Base-by-base conservation (phyloP, 148 eudicot species). In the Fallopia convolvulus region DNA sequence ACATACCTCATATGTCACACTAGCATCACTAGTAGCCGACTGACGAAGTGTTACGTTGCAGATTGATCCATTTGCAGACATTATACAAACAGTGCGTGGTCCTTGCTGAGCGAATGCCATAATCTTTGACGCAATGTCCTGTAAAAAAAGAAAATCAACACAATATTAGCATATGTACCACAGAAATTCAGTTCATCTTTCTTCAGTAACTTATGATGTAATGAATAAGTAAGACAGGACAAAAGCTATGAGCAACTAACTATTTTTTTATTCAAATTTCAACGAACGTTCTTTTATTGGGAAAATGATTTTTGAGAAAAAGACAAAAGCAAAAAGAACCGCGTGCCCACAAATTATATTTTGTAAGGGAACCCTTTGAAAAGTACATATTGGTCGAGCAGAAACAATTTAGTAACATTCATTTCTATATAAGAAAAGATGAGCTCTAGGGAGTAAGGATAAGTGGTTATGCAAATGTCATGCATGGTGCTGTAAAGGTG, bases 51-150 rank as follows among this genome's bases (percentile, higher is more conserved):
- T 84, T 10, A 87, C 89, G 70, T 81, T 84, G 78, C 79, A 74
- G 74, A 87, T 75, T 77, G 84, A 83, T 75, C 89, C 89, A 83
- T 81, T 84, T 75, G 89, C 89, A 65, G 87, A 81, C n/a, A 87
- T 82, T 70, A 87, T 79, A 82, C 87, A 87, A 74, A 87, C 87
- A 11, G 89, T 87, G 9, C 89, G 87, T 41, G 85, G 89, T 55
- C 89, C 89, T 81, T 84, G 83, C 68, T 83, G 86, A 6, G 89
- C 79, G 52, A 87, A 87, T 15, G 84, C 89, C 80, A 76, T 78
- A 9, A 87, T 79, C 72, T 84, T 87, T 40, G 84, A 76, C 23
- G 84, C 83, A 79, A 87, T 82, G 40, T 56, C 78, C 82, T 63
- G 58, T 68, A 15, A 33, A 33, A 33, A 9, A 66, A 66, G 44